Evolutionary conservation across 2,329 filamentous ascomycete species (phyloP), one percentile per base, ranked within the genome.

Genomic region (Botryosphaeria agaves): DNA sequence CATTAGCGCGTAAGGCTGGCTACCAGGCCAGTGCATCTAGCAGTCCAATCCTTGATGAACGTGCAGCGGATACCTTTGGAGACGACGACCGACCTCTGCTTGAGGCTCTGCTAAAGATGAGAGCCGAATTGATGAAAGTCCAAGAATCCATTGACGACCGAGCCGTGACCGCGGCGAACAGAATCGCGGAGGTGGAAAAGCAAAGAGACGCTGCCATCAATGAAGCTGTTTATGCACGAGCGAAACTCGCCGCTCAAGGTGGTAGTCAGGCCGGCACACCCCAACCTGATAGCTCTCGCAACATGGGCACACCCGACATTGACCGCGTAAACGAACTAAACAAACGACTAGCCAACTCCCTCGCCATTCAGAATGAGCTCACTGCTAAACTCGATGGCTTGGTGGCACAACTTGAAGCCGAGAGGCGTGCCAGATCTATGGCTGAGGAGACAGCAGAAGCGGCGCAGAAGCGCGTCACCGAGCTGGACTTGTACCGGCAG

Each of bases 221-320:
- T 43, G 91, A 98, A 56, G 89, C 89, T 1, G 79, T 89, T 1
- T 95, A 95, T 53, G 82, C 85, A 19, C 93, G 91, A 48, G 84
- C 91, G 3, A 94, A 83, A 48, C 61, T 94, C 30, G 85, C 85
- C 18, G 85, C 84, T 5, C 77, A 84, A 38, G 74, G 69, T 21
- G 66, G 72, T 32, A 83, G 76, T 41, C 66, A 72, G 30, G 62
- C 62, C 25, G 61, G 63, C n/a, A 67, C 64, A 5, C 63, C 65
- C 5, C 60, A 62, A 34, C 59, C 57, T 3, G 64, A 67, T 36
- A 64, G 44, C 66, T 71, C 24, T 57, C 76, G 33, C 63, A 72
- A 45, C 51, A 49, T 70, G 3, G 72, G 73, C 27, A 63, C 53
- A 31, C 69, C 56, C 3, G 72, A 76, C 29, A 62, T 72, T 21